These are phyloP conservation scores for Mycosphaerella sp. DNA, from an alignment of 2,329 filamentous ascomycete species.

Conservation along the genomic window DNA sequence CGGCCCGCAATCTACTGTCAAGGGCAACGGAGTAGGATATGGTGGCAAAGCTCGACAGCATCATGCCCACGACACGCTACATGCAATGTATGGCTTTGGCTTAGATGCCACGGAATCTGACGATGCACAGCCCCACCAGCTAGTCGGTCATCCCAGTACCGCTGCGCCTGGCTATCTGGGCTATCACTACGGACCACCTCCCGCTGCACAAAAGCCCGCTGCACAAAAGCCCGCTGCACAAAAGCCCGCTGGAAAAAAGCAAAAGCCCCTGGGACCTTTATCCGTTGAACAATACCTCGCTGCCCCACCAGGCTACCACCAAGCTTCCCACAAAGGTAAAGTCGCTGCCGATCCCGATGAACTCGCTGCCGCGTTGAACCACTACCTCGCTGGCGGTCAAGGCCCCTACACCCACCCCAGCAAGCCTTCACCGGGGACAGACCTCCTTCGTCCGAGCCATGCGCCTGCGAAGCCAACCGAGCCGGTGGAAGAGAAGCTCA, in stretches of 20 bases:
- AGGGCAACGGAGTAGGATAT: slow-evolving; percentile 7
- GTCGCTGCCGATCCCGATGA: too few relatives aligned
- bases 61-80: background rate
- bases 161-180: background rate
- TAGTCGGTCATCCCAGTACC: too few relatives aligned
- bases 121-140: too few relatives aligned
- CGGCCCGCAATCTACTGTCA: background rate
- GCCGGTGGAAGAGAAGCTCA: background rate
- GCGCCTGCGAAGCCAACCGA: background rate
- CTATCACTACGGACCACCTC: background rate
- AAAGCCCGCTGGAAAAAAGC: background rate
- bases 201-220: background rate
- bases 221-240: background rate
- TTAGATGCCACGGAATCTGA: too few relatives aligned
- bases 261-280: background rate
- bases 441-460: background rate
- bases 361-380: too few relatives aligned
- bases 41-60: background rate
- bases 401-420: too few relatives aligned
- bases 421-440: background rate
- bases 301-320: too few relatives aligned
- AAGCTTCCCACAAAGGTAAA: too few relatives aligned
- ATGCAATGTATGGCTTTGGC: background rate
- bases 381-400: too few relatives aligned
- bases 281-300: too few relatives aligned